phyloP scores from a whole-genome alignment of 805 yeast genomes.

The Alloascoidea hylecoeti region DNA sequence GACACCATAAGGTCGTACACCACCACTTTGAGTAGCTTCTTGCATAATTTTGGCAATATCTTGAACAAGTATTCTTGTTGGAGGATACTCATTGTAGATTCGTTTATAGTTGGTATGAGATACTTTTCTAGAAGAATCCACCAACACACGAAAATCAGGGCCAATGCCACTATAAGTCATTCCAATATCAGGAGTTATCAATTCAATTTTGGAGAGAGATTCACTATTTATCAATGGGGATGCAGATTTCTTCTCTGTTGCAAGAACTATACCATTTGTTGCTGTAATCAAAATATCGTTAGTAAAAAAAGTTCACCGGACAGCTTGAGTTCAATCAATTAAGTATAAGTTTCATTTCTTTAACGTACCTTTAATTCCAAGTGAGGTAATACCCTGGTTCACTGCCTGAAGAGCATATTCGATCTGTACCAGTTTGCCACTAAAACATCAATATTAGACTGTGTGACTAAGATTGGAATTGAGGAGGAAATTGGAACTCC shows the following conservation, averaged over 20 bases:
- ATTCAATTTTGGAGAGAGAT: slow-evolving; percentile 62
- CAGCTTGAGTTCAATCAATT: too few relatives aligned
- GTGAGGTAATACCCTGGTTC: slow-evolving; percentile 93
- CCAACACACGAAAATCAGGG: slow-evolving; percentile 90
- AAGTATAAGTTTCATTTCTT: neutral
- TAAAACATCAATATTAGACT: slow-evolving; percentile 17
- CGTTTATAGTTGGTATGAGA: slow-evolving; percentile 90
- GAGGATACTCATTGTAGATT: slow-evolving; percentile 93
- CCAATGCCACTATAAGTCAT: slow-evolving; percentile 98
- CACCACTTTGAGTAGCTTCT: slow-evolving; percentile 97
- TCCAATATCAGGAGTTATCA: slow-evolving; percentile 89
- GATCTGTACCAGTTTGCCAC: slow-evolving; percentile 95
- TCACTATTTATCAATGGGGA: slow-evolving; percentile 68
- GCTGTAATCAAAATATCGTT: slow-evolving; percentile 27
- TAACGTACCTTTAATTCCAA: slow-evolving; percentile 58
- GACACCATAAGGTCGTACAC: slow-evolving; percentile 98
- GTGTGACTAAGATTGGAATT: slow-evolving; percentile 2
- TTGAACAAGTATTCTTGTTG: slow-evolving; percentile 84
- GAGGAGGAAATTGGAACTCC: too few relatives aligned
- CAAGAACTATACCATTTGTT: slow-evolving; percentile 90
- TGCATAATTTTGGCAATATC: slow-evolving; percentile 96
- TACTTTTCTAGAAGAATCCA: slow-evolving; percentile 85
- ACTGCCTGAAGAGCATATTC: slow-evolving; percentile 97
- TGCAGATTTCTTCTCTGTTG: slow-evolving; percentile 86
- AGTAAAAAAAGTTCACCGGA: neutral